A percentile compares a stretch with the other conserved stretches of the same genome.
Conservation (phyloP, 192 early-diverging fungal species). For the Entomortierella parvispora region DNA sequence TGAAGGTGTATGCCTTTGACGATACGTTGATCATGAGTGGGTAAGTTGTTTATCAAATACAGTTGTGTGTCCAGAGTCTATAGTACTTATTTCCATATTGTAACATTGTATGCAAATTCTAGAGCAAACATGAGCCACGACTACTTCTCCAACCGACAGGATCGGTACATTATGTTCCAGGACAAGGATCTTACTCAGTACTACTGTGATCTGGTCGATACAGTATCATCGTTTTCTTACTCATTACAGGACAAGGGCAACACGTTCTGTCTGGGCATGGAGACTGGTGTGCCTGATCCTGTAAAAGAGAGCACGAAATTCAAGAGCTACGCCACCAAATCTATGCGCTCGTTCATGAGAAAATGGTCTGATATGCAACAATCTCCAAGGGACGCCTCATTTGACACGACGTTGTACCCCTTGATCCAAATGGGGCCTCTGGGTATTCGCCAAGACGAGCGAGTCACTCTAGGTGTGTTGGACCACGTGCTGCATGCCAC, state of each 20-base stretch:
- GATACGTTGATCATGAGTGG: slow-evolving; percentile 83
- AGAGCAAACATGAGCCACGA: slow-evolving; percentile 94
- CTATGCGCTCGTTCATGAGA: slow-evolving; percentile 62
- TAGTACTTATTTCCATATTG: too few species aligned
- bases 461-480: slow-evolving; percentile 71
- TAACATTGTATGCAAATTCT: too few species aligned
- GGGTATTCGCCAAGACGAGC: slow-evolving; percentile 82
- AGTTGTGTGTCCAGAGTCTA: background rate
- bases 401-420: slow-evolving; percentile 81
- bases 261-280: slow-evolving; percentile 16
- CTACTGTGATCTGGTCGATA: slow-evolving; percentile 72
- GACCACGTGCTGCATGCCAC: slow-evolving; percentile 41
- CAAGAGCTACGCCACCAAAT: slow-evolving; percentile 59
- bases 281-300: slow-evolving; percentile 61
- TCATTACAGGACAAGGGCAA: slow-evolving; percentile 9
- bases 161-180: slow-evolving; percentile 87
- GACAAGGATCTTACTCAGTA: slow-evolving; percentile 71
- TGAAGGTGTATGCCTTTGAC: slow-evolving; percentile 94
- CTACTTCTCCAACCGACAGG: slow-evolving; percentile 96
- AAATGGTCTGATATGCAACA: slow-evolving; percentile 47
- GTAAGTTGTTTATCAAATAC: slow-evolving; percentile 51
- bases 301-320: slow-evolving; percentile 65
- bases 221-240: slow-evolving; percentile 75
- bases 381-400: slow-evolving; percentile 8
- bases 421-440: slow-evolving; percentile 90